Conservation (phyloP, 202 grass and related monocot genomes). For the Setaria italica region DNA sequence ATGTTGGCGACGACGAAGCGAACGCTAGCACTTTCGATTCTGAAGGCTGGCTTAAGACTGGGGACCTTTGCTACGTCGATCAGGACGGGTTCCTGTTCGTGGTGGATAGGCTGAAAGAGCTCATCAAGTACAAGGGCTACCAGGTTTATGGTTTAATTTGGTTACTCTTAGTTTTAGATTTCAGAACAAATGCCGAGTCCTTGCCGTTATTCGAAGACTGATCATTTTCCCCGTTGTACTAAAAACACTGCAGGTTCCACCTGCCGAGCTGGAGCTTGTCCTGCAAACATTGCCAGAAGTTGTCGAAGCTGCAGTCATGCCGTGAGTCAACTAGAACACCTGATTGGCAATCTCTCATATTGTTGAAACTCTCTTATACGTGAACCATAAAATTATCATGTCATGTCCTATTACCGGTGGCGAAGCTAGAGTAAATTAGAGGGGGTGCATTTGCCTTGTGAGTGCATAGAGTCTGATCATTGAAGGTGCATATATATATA, state of each 20-base stretch:
- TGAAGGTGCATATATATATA: too few relatives aligned
- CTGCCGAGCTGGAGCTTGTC: slow-evolving; percentile 83
- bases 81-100: slow-evolving; percentile 72
- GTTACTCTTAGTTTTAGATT: background rate
- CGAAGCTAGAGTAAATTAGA: too few relatives aligned
- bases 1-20: slow-evolving; percentile 64
- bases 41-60: slow-evolving; percentile 74
- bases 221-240: background rate
- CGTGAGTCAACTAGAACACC: slow-evolving; percentile 47
- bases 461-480: too few relatives aligned
- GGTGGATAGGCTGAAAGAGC: slow-evolving; percentile 80
- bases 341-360: too few relatives aligned
- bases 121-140: slow-evolving; percentile 85
- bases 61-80: slow-evolving; percentile 79
- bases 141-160: slow-evolving; percentile 47
- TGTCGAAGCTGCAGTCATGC: slow-evolving; percentile 68
- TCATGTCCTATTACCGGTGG: too few relatives aligned
- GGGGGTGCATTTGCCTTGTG: too few relatives aligned
- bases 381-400: background rate
- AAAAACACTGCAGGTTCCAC: slow-evolving; percentile 60
- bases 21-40: slow-evolving; percentile 56
- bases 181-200: background rate
- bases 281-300: slow-evolving; percentile 65
- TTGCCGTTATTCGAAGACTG: background rate
- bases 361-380: too few relatives aligned